Conservation (phyloP, 2,329 filamentous ascomycete species). For the Aspergillus piperis region DNA sequence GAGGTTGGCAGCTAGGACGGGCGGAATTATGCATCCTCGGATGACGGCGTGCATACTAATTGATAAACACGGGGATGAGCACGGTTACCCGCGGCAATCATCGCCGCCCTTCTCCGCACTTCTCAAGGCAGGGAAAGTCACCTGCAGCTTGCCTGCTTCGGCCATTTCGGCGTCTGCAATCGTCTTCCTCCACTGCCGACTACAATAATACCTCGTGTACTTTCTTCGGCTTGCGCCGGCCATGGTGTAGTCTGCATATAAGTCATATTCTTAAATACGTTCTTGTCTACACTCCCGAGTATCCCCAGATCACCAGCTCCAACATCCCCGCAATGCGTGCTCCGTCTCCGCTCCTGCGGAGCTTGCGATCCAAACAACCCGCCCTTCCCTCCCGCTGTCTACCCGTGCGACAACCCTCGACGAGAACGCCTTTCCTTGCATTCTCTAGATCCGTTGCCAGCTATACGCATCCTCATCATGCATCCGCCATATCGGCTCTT, state of each 20-base stretch:
- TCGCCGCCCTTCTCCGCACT: neutral
- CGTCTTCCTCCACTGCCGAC: neutral
- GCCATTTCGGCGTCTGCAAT: neutral
- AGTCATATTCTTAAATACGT: neutral
- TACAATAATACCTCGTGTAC: neutral
- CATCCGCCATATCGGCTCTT: constrained; percentile 77
- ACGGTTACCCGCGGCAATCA: constrained; percentile 1
- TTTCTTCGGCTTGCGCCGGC: neutral
- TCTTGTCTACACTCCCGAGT: neutral
- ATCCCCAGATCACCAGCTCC: constrained; percentile 3
- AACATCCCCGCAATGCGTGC: constrained; percentile 38
- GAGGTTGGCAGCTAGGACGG: neutral
- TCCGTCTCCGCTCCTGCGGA: constrained; percentile 43
- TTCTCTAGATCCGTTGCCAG: constrained; percentile 60
- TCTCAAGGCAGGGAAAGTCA: neutral
- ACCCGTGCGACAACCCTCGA: constrained; percentile 15
- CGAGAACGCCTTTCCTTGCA: constrained; percentile 12
- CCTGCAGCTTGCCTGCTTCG: neutral
- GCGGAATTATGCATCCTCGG: constrained; percentile 3
- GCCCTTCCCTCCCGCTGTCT: constrained; percentile 26
- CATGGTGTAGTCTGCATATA: neutral
- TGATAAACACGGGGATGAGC: neutral
- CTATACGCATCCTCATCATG: constrained; percentile 79
- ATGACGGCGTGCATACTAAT: neutral
- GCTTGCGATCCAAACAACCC: constrained; percentile 34